These are phyloP conservation scores for Colletotrichum musicola DNA, from an alignment of 2,329 filamentous ascomycete species.

Conservation along the genomic window DNA sequence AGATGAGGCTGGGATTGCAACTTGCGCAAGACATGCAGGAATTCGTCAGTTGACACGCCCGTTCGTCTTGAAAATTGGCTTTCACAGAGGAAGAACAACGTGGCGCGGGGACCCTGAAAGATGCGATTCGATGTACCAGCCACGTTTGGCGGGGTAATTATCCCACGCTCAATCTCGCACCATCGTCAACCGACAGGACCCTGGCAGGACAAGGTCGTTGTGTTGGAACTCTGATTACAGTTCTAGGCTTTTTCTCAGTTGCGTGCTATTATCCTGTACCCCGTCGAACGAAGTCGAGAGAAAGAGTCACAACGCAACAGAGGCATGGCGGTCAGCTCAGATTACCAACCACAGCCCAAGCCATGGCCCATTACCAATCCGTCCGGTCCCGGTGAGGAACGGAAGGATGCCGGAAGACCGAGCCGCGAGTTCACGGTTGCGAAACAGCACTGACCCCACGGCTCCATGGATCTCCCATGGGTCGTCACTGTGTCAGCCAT, in stretches of 20 bases:
- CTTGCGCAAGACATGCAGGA: constrained; percentile 22
- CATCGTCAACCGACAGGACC: constrained; percentile 10
- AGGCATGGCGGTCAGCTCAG: not conserved
- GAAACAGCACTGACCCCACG: constrained; percentile 26
- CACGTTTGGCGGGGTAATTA: constrained; percentile 36
- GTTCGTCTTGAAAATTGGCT: constrained; percentile 7
- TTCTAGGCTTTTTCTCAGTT: not conserved
- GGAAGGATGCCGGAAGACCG: constrained; percentile 33
- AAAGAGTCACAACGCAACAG: no score
- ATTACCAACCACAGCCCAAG: constrained; percentile 1
- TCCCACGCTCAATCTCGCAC: constrained; percentile 8
- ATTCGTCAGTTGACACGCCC: not conserved
- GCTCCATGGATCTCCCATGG: constrained; percentile 39
- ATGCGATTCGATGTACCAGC: constrained; percentile 23
- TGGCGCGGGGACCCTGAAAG: constrained; percentile 30
- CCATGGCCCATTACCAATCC: constrained; percentile 26
- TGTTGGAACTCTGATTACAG: not conserved
- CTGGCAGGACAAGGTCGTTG: not conserved
- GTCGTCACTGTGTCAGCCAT: constrained; percentile 30
- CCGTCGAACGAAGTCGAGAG: no score
- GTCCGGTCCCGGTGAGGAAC: constrained; percentile 11
- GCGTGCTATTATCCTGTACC: not conserved
- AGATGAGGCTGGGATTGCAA: constrained; percentile 37
- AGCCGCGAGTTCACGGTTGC: constrained; percentile 24
- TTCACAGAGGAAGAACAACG: constrained; percentile 1